A percentile compares a stretch with the other conserved stretches of the same genome.
phyloP scores from a whole-genome alignment of 164 flowering plant species.

The Nelumbo lutea region DNA sequence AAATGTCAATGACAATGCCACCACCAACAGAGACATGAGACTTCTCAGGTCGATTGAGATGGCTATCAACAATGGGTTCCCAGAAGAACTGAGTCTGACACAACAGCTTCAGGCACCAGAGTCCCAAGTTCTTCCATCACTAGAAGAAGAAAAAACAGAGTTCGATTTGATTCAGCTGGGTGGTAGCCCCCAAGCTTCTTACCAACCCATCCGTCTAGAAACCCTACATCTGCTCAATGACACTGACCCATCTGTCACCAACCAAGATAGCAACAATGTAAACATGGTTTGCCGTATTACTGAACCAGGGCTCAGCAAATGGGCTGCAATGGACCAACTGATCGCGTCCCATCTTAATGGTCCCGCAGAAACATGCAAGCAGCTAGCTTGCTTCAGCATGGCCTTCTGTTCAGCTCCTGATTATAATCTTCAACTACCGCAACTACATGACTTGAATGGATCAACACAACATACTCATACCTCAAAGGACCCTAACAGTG shows the following conservation, averaged over 20 bases:
- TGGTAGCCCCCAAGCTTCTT: neutral
- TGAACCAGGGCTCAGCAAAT: conserved; percentile 1
- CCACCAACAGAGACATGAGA: neutral
- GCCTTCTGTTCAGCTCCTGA: conserved; percentile 2
- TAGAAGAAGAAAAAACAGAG: neutral
- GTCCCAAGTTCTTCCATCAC: conserved; percentile 17
- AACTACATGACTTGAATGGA: neutral
- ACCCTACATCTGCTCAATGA: neutral
- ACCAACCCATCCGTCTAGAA: neutral
- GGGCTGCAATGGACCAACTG: conserved; percentile 14
- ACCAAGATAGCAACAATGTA: conserved; percentile 2
- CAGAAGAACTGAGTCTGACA: neutral
- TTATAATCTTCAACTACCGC: conserved; percentile 10
- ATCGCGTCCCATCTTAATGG: conserved; percentile 16
- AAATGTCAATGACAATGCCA: neutral
- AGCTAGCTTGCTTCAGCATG: conserved; percentile 1
- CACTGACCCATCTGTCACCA: neutral
- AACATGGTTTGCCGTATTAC: neutral
- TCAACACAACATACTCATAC: neutral
- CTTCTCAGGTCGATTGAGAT: neutral
- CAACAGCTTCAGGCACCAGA: neutral
- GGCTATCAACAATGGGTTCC: neutral
- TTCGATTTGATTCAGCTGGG: conserved; percentile 13
- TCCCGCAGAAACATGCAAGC: conserved; percentile 1
- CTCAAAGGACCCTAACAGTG: neutral